A percentile compares a stretch with the other conserved stretches of the same genome.
Conservation (phyloP, 176 grass and related monocot genomes). For the Hsuehochloa calcarea region DNA sequence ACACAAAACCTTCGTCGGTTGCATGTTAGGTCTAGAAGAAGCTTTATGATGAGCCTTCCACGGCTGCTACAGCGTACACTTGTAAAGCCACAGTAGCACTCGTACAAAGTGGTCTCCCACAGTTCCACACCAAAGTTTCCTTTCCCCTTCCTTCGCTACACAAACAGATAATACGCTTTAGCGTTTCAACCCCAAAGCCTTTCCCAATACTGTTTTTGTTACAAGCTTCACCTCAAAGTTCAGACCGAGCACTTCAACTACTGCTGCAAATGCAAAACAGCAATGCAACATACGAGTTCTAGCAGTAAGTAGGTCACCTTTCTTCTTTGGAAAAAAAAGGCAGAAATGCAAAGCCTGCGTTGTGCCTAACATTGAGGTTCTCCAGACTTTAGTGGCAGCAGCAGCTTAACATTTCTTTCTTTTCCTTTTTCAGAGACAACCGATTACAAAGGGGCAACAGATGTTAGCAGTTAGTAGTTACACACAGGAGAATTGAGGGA, state of each 20-base stretch:
- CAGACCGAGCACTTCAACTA: neutral
- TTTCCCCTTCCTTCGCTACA: neutral
- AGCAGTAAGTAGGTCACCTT: neutral
- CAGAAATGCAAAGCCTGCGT: neutral
- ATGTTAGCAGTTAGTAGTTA: no score
- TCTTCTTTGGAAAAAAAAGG: conserved; percentile 3
- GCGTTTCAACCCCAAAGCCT: neutral
- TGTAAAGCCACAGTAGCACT: conserved; percentile 19
- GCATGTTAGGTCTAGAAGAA: conserved; percentile 10
- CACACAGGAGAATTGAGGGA: no score
- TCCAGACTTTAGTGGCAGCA: neutral
- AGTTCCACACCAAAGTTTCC: neutral
- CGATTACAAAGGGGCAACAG: neutral
- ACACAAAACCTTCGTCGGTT: neutral
- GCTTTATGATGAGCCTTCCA: neutral
- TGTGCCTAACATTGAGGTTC: conserved; percentile 8
- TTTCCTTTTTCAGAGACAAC: neutral
- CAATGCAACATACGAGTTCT: neutral
- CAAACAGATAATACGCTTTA: neutral
- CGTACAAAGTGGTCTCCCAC: conserved; percentile 26
- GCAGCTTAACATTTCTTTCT: neutral
- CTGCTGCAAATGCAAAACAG: neutral
- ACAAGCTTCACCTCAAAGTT: neutral
- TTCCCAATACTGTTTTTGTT: neutral
- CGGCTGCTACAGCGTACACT: conserved; percentile 21